A percentile compares a stretch with the other conserved stretches of the same genome.
Evolutionary conservation across 2,329 filamentous ascomycete species (phyloP).

Genomic region (Cryoendolithus antarcticus): DNA sequence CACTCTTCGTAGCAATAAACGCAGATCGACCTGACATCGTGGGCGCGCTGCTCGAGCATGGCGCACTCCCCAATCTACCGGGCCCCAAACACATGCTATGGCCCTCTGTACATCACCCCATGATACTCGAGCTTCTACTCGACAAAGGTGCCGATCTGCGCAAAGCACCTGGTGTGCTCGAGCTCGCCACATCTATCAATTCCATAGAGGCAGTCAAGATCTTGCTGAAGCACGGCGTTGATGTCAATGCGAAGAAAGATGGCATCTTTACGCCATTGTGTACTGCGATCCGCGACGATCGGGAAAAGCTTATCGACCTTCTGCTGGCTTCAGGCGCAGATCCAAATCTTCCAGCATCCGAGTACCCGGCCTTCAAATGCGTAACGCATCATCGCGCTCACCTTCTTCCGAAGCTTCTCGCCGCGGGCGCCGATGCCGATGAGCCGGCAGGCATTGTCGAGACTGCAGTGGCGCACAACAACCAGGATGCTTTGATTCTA

Average conservation of each 20-base stretch:
- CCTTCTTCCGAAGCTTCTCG: slow-evolving; percentile 46
- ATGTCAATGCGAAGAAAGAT: slow-evolving; percentile 50
- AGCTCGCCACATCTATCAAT: slow-evolving; percentile 51
- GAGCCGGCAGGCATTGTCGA: slow-evolving; percentile 54
- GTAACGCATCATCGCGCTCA: slow-evolving; percentile 53
- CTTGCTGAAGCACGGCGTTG: slow-evolving; percentile 49
- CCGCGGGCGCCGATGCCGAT: slow-evolving; percentile 47
- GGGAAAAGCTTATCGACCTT: slow-evolving; percentile 48
- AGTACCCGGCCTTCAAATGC: slow-evolving; percentile 57
- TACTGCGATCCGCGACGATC: slow-evolving; percentile 55
- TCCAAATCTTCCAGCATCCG: slow-evolving; percentile 44
- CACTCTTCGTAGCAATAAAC: slow-evolving; percentile 51
- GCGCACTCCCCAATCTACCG: slow-evolving; percentile 56
- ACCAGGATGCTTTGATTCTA: slow-evolving; percentile 48
- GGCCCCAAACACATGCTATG: slow-evolving; percentile 44
- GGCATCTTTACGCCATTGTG: slow-evolving; percentile 57
- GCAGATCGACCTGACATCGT: slow-evolving; percentile 46
- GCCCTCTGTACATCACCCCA: slow-evolving; percentile 49
- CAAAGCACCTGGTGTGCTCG: slow-evolving; percentile 53
- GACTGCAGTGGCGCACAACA: slow-evolving; percentile 49
- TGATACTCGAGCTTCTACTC: slow-evolving; percentile 45
- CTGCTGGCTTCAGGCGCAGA: slow-evolving; percentile 42
- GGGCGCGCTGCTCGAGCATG: slow-evolving; percentile 41
- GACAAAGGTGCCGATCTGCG: slow-evolving; percentile 43
- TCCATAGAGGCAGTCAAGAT: slow-evolving; percentile 49